phyloP scores from a whole-genome alignment of 78 protist species.

The Polysphondylium violaceum region DNA sequence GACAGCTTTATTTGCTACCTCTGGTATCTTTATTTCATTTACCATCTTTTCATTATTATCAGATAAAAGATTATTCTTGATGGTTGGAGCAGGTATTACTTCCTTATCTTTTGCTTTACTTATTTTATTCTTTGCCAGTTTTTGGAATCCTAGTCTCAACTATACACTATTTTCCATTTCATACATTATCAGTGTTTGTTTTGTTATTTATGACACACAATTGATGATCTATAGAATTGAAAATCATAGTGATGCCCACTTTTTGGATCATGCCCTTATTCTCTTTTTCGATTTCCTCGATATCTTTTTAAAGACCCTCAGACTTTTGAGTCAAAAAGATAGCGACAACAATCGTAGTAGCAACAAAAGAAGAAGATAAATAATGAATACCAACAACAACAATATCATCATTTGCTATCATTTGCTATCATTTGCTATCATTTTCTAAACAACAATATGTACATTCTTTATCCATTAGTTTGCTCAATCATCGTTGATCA shows the following conservation, averaged over 20 bases:
- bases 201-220: slow-evolving; percentile 35
- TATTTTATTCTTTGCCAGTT: not conserved
- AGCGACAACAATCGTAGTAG: not conserved
- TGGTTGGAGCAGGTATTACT: slow-evolving; percentile 8
- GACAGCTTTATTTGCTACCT: slow-evolving; percentile 25
- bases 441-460: no score
- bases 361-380: not conserved
- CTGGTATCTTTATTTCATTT: slow-evolving; percentile 43
- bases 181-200: slow-evolving; percentile 1
- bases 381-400: no score
- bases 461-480: no score
- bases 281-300: slow-evolving; percentile 38
- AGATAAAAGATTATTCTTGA: slow-evolving; percentile 35
- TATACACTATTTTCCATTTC: not conserved
- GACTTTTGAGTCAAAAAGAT: slow-evolving; percentile 2
- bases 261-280: slow-evolving; percentile 17
- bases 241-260: not conserved
- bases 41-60: slow-evolving; percentile 38
- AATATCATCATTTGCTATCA: no score
- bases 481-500: no score
- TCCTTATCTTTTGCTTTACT: slow-evolving; percentile 20
- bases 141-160: no score
- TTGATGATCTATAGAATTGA: slow-evolving; percentile 48
- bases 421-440: no score
- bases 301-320: slow-evolving; percentile 26